Evolutionary conservation across 2,329 filamentous ascomycete species (phyloP).

Genomic region (Aspergillus phoenicis): DNA sequence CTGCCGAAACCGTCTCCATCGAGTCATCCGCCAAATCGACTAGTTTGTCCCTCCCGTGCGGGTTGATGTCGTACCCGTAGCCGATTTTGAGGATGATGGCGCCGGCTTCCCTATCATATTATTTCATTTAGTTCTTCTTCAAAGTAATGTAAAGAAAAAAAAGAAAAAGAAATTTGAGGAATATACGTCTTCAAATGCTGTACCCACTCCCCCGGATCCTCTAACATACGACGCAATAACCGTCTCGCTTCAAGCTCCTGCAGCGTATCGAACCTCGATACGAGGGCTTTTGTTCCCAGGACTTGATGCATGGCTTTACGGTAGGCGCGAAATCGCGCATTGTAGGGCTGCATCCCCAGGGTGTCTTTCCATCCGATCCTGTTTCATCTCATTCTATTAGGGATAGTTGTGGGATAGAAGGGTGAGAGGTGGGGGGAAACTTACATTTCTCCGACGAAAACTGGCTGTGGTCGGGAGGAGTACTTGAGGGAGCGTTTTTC

Average conservation of each 20-base stretch:
- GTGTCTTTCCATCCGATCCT: slow-evolving; percentile 42
- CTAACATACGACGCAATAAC: slow-evolving; percentile 47
- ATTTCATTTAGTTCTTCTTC: neutral
- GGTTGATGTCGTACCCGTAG: neutral
- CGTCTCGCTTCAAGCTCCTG: slow-evolving; percentile 49
- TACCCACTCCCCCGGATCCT: slow-evolving; percentile 42
- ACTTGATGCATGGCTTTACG: slow-evolving; percentile 50
- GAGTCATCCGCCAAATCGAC: neutral
- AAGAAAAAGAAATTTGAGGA: neutral
- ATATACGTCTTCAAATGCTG: slow-evolving; percentile 43
- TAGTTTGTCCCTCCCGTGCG: neutral
- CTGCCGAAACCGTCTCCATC: slow-evolving; percentile 47
- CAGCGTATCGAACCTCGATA: slow-evolving; percentile 42
- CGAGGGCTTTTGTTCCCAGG: slow-evolving; percentile 47
- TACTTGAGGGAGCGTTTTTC: slow-evolving; percentile 32
- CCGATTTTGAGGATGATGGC: slow-evolving; percentile 27
- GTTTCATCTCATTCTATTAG: neutral
- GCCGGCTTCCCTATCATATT: slow-evolving; percentile 35
- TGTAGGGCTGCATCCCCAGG: slow-evolving; percentile 39
- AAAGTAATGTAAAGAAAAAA: too few relatives aligned
- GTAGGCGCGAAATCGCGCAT: slow-evolving; percentile 41
- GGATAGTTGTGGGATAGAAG: neutral
- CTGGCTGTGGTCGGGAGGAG: slow-evolving; percentile 30
- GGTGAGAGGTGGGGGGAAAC: slow-evolving; percentile 9
- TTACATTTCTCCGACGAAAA: slow-evolving; percentile 40